A percentile compares a stretch with the other conserved stretches of the same genome.
These are phyloP conservation scores for Diaporthe velutina DNA, from an alignment of 2,329 filamentous ascomycete genomes.

Conservation along the genomic window DNA sequence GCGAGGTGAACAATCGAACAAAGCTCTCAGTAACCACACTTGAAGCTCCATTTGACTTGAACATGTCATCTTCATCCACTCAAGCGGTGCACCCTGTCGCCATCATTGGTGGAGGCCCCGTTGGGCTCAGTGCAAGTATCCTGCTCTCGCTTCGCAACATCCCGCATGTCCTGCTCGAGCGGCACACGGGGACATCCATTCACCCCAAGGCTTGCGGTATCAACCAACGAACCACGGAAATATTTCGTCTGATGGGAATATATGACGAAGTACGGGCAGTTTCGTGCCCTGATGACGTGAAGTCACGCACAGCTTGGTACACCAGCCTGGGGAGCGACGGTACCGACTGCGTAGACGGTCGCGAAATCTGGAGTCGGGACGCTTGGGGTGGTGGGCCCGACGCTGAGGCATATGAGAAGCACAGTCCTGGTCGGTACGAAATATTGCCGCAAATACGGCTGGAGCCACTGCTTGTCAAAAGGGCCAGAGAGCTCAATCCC, in stretches of 20 bases:
- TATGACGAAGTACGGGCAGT: constrained; percentile 11
- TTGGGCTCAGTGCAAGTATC: constrained; percentile 39
- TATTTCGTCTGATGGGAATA: constrained; percentile 28
- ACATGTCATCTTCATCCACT: neutral
- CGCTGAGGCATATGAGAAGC: constrained; percentile 37
- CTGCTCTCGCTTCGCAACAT: constrained; percentile 38
- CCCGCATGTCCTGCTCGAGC: constrained; percentile 40
- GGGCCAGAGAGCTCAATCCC: constrained; percentile 48
- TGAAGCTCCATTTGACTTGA: neutral
- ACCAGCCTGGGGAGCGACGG: constrained; percentile 46
- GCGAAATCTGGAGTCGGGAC: constrained; percentile 46
- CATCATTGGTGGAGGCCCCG: constrained; percentile 36
- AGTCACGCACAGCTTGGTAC: constrained; percentile 47
- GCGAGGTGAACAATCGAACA: neutral
- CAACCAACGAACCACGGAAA: constrained; percentile 32
- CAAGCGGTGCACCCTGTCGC: constrained; percentile 17
- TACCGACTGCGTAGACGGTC: constrained; percentile 37
- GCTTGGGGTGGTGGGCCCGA: constrained; percentile 49
- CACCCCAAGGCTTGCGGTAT: constrained; percentile 39
- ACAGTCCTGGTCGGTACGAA: constrained; percentile 46
- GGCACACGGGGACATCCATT: constrained; percentile 38
- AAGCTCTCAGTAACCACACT: no score
- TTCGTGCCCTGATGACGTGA: constrained; percentile 31
- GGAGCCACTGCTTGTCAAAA: constrained; percentile 49
- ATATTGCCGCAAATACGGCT: constrained; percentile 52